Percentiles rank a stretch among this genome's conserved stretches.
These are phyloP conservation scores for Bipolaris zeicola DNA, from an alignment of 2,329 filamentous ascomycete species.

Conservation along the genomic window DNA sequence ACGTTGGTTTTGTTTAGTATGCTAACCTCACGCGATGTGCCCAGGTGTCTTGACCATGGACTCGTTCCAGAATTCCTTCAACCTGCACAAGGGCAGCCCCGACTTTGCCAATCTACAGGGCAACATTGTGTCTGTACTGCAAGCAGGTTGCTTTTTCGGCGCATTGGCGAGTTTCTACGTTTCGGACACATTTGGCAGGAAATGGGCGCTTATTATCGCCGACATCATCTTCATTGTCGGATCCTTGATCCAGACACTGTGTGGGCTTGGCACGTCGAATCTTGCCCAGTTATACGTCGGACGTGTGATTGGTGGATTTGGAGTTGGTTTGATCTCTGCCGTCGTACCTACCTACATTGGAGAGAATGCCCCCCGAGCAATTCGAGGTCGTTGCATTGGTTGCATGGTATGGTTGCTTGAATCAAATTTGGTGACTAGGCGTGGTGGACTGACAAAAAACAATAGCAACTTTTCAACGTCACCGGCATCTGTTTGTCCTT, in stretches of 20 bases:
- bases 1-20: no score
- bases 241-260: constrained; percentile 50
- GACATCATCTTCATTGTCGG: constrained; percentile 52
- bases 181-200: constrained; percentile 51
- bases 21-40: no score
- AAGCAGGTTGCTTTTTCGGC: constrained; percentile 55
- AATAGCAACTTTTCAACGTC: constrained; percentile 49
- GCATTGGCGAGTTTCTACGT: constrained; percentile 51
- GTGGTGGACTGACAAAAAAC: background rate
- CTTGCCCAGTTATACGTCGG: constrained; percentile 51
- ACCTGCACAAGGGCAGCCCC: constrained; percentile 38
- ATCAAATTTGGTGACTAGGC: background rate
- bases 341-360: constrained; percentile 54
- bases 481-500: constrained; percentile 57
- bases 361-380: constrained; percentile 54
- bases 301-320: constrained; percentile 53
- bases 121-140: constrained; percentile 53
- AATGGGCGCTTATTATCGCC: constrained; percentile 49
- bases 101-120: constrained; percentile 50
- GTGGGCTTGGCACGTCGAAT: constrained; percentile 42
- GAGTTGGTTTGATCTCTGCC: constrained; percentile 51
- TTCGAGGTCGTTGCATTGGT: constrained; percentile 47
- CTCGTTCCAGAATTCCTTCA: constrained; percentile 51
- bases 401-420: constrained; percentile 31
- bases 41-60: constrained; percentile 52